phyloP scores from a whole-genome alignment of 805 yeast genomes.

The Kluyveromyces dobzhanskii region DNA sequence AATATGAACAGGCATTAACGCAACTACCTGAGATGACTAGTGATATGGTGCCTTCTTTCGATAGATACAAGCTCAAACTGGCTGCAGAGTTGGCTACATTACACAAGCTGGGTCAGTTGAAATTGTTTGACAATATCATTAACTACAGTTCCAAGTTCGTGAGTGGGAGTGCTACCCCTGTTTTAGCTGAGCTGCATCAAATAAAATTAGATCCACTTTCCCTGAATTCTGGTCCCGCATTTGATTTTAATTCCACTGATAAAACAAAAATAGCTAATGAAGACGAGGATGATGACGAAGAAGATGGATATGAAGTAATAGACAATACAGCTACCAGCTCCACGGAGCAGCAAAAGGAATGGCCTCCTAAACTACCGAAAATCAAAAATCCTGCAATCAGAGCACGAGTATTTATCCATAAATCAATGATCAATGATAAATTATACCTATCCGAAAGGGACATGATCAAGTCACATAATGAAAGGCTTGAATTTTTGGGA shows the following conservation, averaged over 20 bases:
- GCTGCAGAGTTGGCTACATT: constrained; percentile 54
- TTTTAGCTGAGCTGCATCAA: constrained; percentile 13
- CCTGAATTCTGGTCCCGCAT: constrained; percentile 7
- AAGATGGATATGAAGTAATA: constrained; percentile 21
- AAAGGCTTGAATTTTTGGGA: constrained; percentile 83
- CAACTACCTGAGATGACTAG: constrained; percentile 28
- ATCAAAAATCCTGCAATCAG: constrained; percentile 51
- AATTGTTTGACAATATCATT: constrained; percentile 47
- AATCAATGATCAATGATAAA: constrained; percentile 57
- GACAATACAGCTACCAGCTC: constrained; percentile 6
- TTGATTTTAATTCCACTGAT: constrained; percentile 1
- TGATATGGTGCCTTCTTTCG: constrained; percentile 41
- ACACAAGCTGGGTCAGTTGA: constrained; percentile 40
- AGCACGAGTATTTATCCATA: constrained; percentile 73
- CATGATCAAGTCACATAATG: constrained; percentile 60
- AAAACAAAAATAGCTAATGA: constrained; percentile 3
- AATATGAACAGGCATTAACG: constrained; percentile 31
- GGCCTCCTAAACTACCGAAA: constrained; percentile 65
- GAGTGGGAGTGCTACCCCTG: constrained; percentile 12
- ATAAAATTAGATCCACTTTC: constrained; percentile 12
- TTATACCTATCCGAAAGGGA: constrained; percentile 49
- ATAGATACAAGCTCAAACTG: constrained; percentile 46
- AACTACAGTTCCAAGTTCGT: constrained; percentile 30
- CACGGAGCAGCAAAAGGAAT: constrained; percentile 16
- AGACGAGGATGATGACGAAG: constrained; percentile 19